Evolutionary conservation across 106 monocot genomes (phyloP).

Genomic region (Dioscorea dumetorum): DNA sequence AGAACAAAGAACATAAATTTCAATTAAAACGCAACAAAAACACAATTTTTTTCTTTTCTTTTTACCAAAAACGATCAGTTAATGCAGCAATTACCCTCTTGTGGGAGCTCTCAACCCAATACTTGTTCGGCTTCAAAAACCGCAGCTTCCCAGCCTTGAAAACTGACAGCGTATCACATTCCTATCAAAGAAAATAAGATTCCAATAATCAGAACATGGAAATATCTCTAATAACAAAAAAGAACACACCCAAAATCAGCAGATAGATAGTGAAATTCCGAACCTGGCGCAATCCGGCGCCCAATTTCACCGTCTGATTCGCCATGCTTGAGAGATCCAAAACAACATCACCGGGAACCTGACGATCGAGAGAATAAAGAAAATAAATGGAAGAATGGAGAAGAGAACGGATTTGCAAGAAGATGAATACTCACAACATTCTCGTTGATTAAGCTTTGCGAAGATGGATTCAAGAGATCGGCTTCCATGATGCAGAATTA

Average conservation of each 20-base stretch:
- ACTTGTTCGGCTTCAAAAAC: slow-evolving; percentile 78
- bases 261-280: background rate
- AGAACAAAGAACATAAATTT: no score
- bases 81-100: slow-evolving; percentile 54
- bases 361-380: background rate
- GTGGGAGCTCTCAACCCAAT: slow-evolving; percentile 88
- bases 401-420: background rate
- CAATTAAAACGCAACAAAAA: no score
- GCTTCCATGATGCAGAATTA: slow-evolving; percentile 27
- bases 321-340: slow-evolving; percentile 62
- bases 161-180: slow-evolving; percentile 54
- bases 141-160: slow-evolving; percentile 66
- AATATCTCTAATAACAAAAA: background rate
- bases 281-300: slow-evolving; percentile 82
- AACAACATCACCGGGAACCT: slow-evolving; percentile 84
- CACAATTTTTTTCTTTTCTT: no score
- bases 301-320: slow-evolving; percentile 69
- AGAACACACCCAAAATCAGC: background rate
- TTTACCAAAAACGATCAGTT: no score
- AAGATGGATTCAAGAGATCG: slow-evolving; percentile 11
- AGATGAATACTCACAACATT: slow-evolving; percentile 27
- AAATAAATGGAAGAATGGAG: background rate
- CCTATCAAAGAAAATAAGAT: slow-evolving; percentile 26
- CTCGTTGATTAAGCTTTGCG: slow-evolving; percentile 29
- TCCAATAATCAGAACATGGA: background rate